Conservation (phyloP, 1,284 basidiomycete genomes). For the Tilletiopsis washingtonensis region DNA sequence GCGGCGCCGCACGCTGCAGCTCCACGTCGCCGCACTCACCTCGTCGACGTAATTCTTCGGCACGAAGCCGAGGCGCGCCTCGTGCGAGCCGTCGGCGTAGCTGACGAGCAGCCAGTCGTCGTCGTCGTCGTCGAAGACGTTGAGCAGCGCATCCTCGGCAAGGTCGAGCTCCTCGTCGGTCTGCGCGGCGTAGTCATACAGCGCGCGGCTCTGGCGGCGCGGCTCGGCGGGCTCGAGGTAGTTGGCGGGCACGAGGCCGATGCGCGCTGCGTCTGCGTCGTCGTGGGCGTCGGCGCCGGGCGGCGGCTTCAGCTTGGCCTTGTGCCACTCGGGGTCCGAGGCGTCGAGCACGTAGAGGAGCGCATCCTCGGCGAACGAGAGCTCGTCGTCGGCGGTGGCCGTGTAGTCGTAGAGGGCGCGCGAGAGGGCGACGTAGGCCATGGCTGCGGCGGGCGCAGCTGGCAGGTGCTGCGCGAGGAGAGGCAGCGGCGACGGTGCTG, state of each 20-base stretch:
- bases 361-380: constrained; percentile 41
- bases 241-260: constrained; percentile 44
- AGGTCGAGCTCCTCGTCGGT: constrained; percentile 42
- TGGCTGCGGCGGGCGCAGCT: too few relatives aligned
- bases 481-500: neutral
- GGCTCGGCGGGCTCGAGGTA: constrained; percentile 44
- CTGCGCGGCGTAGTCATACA: constrained; percentile 43
- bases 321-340: constrained; percentile 45
- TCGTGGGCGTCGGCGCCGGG: constrained; percentile 13
- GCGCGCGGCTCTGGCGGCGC: constrained; percentile 33
- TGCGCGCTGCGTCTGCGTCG: constrained; percentile 13
- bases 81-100: neutral
- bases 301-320: constrained; percentile 33
- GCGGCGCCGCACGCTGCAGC: too few relatives aligned
- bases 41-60: constrained; percentile 47
- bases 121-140: constrained; percentile 36
- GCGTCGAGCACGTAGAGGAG: constrained; percentile 43
- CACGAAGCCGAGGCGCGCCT: constrained; percentile 34
- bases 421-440: constrained; percentile 44
- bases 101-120: constrained; percentile 43
- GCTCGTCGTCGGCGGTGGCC: constrained; percentile 44
- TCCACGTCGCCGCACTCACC: too few relatives aligned
- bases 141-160: constrained; percentile 36
- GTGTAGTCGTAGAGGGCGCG: constrained; percentile 46
- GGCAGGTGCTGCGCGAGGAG: too few relatives aligned